Evolutionary conservation across 148 eudicot genomes (phyloP).

Genomic region (Rhododendron kiyosumense): DNA sequence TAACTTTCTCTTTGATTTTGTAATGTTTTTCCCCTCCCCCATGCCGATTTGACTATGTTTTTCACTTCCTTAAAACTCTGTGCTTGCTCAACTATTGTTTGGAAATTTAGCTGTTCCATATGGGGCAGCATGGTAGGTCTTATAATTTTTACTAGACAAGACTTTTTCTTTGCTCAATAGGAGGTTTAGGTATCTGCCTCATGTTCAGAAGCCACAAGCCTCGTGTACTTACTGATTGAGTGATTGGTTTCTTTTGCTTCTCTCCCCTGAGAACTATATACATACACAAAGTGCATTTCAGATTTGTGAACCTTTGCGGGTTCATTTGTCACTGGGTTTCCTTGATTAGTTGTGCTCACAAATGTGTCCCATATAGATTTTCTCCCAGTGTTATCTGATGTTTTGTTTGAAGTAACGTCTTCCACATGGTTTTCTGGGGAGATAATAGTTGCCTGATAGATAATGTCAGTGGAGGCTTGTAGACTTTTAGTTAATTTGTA

Average conservation of each 20-base stretch:
- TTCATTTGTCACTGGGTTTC: background rate
- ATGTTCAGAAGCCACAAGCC: background rate
- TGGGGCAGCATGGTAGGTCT: background rate
- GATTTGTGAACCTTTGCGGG: background rate
- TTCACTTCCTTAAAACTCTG: background rate
- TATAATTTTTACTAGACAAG: background rate
- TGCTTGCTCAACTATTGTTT: background rate
- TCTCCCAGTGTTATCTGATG: background rate
- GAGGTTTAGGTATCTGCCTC: background rate
- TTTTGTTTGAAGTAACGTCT: background rate
- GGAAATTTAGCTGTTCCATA: background rate
- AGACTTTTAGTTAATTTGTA: background rate
- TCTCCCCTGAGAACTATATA: background rate
- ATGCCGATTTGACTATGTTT: background rate
- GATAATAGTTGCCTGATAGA: background rate
- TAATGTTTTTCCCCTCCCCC: background rate
- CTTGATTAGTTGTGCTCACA: background rate
- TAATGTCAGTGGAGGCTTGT: background rate
- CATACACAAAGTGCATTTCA: background rate
- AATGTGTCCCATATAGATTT: background rate
- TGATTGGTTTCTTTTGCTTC: background rate
- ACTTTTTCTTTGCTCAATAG: background rate
- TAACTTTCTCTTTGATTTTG: background rate
- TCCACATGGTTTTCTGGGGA: background rate
- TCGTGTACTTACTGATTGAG: conserved; percentile 7